Evolutionary conservation across 78 protist species (phyloP).

Genomic region (Diacronema lutheri): DNA sequence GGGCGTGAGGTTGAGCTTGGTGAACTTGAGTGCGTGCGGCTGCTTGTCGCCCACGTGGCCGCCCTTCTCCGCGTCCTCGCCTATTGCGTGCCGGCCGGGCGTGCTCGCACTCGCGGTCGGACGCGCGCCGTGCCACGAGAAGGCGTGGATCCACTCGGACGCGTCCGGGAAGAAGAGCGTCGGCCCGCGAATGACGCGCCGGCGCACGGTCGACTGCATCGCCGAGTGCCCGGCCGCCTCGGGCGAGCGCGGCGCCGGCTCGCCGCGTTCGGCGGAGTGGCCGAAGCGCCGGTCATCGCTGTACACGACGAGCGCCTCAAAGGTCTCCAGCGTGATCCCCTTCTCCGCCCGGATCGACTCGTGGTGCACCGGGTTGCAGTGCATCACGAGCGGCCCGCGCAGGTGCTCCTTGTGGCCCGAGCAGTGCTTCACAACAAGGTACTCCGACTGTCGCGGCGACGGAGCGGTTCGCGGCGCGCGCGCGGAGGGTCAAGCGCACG

Average conservation of each 20-base stretch:
- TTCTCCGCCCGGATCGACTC: background rate
- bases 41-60: background rate
- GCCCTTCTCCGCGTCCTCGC: no score
- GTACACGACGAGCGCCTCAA: background rate
- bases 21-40: slow-evolving; percentile 8
- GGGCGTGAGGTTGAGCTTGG: slow-evolving; percentile 1
- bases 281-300: background rate
- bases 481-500: no score
- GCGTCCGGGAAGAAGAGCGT: background rate
- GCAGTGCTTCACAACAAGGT: background rate
- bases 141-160: slow-evolving; percentile 26
- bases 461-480: no score
- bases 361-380: background rate
- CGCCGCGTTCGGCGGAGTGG: no score
- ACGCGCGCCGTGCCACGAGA: background rate
- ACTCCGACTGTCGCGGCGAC: background rate
- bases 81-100: no score
- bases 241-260: no score
- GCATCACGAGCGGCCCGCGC: background rate
- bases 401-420: background rate
- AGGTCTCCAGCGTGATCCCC: background rate
- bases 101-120: no score
- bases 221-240: no score
- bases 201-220: slow-evolving; percentile 13
- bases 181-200: slow-evolving; percentile 27